Evolutionary conservation across 1,284 basidiomycete genomes (phyloP), one percentile per base, ranked within the genome.

Genomic region (Cryptococcus sp.): DNA sequence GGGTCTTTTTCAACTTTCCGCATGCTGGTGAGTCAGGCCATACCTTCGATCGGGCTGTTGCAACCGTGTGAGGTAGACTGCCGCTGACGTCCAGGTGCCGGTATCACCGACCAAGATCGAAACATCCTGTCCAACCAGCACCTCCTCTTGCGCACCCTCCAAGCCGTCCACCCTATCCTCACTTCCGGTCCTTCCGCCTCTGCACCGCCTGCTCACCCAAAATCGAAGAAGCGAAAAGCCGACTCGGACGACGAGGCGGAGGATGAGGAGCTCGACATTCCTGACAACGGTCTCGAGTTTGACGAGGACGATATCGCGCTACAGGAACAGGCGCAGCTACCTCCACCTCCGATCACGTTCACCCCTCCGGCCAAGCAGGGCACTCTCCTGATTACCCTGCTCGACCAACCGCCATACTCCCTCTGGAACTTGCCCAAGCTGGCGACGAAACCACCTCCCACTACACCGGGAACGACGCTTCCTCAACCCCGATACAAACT

Each of bases 1-100:
- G 72, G 47, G 80, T 97, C 50, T 83, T 90, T 21, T 97, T 91
- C 82, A 97, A 97, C 67, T 98, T 97, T 63, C 94, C 94, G 44
- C 94, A 98, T 76, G 86, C 86, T 60, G 93, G 93, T 85, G 63
- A 61, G 80, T n/a, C n/a, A n/a, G n/a, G n/a, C n/a, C n/a, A n/a
- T n/a, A n/a, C n/a, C n/a, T n/a, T n/a, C n/a, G n/a, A n/a, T n/a
- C n/a, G n/a, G n/a, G n/a, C n/a, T n/a, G n/a, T n/a, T n/a, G n/a
- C n/a, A n/a, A n/a, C n/a, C 38, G 25, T 40, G 12, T 40, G 11
- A 40, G 7, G 6, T 24, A n/a, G n/a, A n/a, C n/a, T n/a, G 10
- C 33, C 33, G 21, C 47, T 43, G 12, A 41, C n/a, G 7, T 10
- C 22, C 23, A 92, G 91, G 91, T 25, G 88, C 86, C 58, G 90